These are phyloP conservation scores for Sarcodon aspratus DNA, from an alignment of 768 basidiomycete genomes.

Conservation along the genomic window DNA sequence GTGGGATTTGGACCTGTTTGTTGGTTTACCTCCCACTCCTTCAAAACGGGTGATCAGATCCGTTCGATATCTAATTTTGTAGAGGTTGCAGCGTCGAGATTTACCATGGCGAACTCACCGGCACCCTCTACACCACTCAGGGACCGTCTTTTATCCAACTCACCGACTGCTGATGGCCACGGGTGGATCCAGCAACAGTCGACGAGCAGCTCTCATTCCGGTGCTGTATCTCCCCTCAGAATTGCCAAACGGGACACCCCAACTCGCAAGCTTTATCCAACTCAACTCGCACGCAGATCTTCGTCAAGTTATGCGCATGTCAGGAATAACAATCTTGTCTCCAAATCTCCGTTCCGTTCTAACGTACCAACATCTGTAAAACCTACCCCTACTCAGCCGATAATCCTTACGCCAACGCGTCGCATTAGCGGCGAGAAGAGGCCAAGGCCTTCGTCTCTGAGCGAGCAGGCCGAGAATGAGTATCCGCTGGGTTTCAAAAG, in stretches of 20 bases:
- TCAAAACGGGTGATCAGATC: too few relatives aligned
- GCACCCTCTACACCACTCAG: slow-evolving; percentile 33
- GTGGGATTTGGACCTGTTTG: too few relatives aligned
- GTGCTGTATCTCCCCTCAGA: slow-evolving; percentile 40
- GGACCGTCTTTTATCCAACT: slow-evolving; percentile 50
- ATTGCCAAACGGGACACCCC: slow-evolving; percentile 58
- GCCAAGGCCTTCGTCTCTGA: slow-evolving; percentile 60
- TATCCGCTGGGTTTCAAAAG: slow-evolving; percentile 62
- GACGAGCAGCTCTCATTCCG: slow-evolving; percentile 1
- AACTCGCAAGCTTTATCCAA: slow-evolving; percentile 25
- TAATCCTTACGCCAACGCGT: slow-evolving; percentile 15
- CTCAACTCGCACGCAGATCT: slow-evolving; percentile 53
- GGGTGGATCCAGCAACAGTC: slow-evolving; percentile 45
- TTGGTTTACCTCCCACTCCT: too few relatives aligned
- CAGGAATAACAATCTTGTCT: slow-evolving; percentile 66
- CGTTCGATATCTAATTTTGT: background rate
- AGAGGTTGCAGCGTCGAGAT: background rate
- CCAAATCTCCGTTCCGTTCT: slow-evolving; percentile 78
- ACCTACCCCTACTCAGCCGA: slow-evolving; percentile 13
- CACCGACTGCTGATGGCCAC: slow-evolving; percentile 52
- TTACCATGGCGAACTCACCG: slow-evolving; percentile 4
- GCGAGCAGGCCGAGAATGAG: slow-evolving; percentile 62
- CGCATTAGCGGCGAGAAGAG: slow-evolving; percentile 73
- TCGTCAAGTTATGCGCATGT: slow-evolving; percentile 77
- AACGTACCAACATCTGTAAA: slow-evolving; percentile 40